Percentiles rank a stretch among this genome's conserved stretches.
These are phyloP conservation scores for Diaporthe batatas DNA, from an alignment of 2,329 filamentous ascomycete genomes.

Conservation along the genomic window DNA sequence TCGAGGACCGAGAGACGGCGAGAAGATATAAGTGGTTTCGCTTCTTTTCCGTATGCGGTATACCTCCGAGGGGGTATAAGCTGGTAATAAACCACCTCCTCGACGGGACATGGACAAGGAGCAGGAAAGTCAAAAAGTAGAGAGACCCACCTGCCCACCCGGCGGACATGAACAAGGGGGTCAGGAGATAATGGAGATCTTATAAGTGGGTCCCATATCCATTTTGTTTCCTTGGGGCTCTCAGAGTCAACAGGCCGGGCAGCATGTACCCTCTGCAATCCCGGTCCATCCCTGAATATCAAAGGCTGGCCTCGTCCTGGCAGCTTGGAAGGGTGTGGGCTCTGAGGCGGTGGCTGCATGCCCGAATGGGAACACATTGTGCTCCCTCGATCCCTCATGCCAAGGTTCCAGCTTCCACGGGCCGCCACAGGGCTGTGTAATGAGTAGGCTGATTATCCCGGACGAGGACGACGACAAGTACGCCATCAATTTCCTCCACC, in stretches of 20 bases:
- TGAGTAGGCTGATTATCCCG: conserved; percentile 16
- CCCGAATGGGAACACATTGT: neutral
- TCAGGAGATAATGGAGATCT: conserved; percentile 35
- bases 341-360: conserved; percentile 3
- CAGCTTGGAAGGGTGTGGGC: neutral
- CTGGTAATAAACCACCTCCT: conserved; percentile 8
- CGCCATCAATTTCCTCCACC: neutral
- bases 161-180: conserved; percentile 31
- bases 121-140: conserved; percentile 29
- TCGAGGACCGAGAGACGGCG: neutral
- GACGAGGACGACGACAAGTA: neutral
- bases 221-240: conserved; percentile 36
- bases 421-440: conserved; percentile 14
- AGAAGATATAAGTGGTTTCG: too few relatives aligned
- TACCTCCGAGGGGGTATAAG: conserved; percentile 34
- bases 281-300: conserved; percentile 42
- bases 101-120: conserved; percentile 22
- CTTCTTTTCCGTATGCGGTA: too few relatives aligned
- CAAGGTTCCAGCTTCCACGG: neutral
- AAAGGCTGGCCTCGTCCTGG: conserved; percentile 21
- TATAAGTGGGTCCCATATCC: conserved; percentile 29
- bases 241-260: conserved; percentile 15
- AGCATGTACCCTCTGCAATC: conserved; percentile 17
- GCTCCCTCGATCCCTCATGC: neutral
- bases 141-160: conserved; percentile 18